Percentiles rank a stretch among this genome's conserved stretches.
phyloP scores from a whole-genome alignment of 2,329 filamentous ascomycete genomes.

The Sporothrix luriei region DNA sequence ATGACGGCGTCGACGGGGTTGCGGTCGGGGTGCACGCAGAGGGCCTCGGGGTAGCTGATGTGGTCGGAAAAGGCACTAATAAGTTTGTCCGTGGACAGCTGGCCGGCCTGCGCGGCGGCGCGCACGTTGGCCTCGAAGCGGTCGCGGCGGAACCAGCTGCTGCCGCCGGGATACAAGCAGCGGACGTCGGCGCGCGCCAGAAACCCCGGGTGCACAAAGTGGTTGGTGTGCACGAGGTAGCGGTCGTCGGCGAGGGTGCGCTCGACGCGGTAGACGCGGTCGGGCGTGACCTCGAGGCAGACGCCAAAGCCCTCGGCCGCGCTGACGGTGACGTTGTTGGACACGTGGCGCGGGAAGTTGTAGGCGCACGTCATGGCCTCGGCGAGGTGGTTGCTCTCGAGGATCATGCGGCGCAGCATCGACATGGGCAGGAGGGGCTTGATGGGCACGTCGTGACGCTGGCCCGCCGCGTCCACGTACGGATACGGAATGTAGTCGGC shows the following conservation, averaged over 20 bases:
- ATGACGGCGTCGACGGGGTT: constrained; percentile 30
- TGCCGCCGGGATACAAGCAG: constrained; percentile 36
- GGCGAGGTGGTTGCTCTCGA: constrained; percentile 36
- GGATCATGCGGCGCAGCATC: constrained; percentile 37
- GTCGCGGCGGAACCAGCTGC: constrained; percentile 37
- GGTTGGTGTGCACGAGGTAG: constrained; percentile 40
- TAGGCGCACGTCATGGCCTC: constrained; percentile 33
- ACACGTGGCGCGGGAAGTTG: constrained; percentile 38
- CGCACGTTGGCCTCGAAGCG: constrained; percentile 35
- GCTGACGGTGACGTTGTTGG: constrained; percentile 38
- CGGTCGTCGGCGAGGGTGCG: constrained; percentile 32
- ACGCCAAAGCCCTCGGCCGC: constrained; percentile 36
- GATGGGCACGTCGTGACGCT: constrained; percentile 25
- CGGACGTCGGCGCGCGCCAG: constrained; percentile 33
- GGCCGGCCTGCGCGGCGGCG: constrained; percentile 12
- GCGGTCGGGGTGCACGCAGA: constrained; percentile 37
- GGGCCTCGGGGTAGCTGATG: constrained; percentile 35
- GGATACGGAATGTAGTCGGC: constrained; percentile 37
- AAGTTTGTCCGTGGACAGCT: constrained; percentile 29
- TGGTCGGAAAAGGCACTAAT: constrained; percentile 38
- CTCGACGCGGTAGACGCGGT: constrained; percentile 35
- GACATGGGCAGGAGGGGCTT: constrained; percentile 37
- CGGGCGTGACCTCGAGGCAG: constrained; percentile 39
- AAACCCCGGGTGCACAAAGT: constrained; percentile 38
- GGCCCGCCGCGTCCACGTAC: constrained; percentile 25